phyloP scores from a whole-genome alignment of 1,284 basidiomycete species.

The Fomitopsis betulina region DNA sequence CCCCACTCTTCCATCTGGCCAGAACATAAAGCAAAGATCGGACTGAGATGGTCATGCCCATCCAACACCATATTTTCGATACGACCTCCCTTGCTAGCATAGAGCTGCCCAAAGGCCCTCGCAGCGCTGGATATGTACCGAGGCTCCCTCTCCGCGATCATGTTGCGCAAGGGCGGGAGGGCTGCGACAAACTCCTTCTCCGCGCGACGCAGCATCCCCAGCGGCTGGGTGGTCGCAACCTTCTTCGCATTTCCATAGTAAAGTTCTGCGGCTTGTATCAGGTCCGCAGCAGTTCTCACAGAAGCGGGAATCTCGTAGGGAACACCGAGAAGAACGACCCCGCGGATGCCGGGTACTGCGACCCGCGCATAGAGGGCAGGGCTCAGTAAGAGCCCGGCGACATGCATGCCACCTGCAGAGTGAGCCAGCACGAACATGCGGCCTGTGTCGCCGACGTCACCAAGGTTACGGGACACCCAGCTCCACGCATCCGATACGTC shows the following conservation, averaged over 20 bases:
- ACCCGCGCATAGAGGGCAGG: neutral
- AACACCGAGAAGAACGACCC: neutral
- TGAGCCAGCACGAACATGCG: slow-evolving; percentile 2
- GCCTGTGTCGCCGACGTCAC: neutral
- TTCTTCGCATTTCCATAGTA: slow-evolving; percentile 1
- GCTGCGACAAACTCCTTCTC: neutral
- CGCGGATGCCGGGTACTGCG: neutral
- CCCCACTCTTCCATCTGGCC: slow-evolving; percentile 2
- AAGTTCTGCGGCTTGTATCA: neutral
- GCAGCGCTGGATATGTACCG: neutral
- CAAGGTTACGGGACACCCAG: neutral
- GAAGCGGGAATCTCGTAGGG: slow-evolving; percentile 2
- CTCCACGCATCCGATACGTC: slow-evolving; percentile 1
- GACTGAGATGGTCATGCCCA: neutral
- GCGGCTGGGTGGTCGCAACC: neutral
- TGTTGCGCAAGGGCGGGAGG: neutral
- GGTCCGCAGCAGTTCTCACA: neutral
- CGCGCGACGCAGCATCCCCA: neutral
- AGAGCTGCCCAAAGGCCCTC: neutral
- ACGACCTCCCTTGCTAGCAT: neutral
- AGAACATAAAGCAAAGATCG: neutral
- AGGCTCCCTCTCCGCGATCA: neutral
- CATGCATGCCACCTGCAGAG: slow-evolving; percentile 4
- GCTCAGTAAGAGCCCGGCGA: neutral
- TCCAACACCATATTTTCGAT: neutral